A percentile compares a stretch with the other conserved stretches of the same genome.
Conservation (phyloP, 2,329 filamentous ascomycete genomes). For the Aureobasidium sp. region DNA sequence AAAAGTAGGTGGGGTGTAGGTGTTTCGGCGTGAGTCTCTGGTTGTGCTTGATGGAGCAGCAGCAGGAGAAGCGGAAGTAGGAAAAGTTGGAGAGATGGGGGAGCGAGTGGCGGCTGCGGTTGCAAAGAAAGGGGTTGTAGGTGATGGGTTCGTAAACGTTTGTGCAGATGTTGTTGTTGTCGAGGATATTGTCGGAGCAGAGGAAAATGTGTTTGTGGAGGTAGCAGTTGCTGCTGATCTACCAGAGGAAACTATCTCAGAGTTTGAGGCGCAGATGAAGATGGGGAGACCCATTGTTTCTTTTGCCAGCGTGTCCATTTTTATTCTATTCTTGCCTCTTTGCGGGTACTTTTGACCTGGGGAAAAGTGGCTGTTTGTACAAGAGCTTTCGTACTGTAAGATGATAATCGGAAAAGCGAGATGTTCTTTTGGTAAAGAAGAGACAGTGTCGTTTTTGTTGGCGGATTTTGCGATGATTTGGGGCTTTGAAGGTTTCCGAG, state of each 20-base stretch:
- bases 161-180: neutral
- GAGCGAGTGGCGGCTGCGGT: neutral
- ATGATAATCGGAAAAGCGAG: no score
- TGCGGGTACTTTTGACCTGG: no score
- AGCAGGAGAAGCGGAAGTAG: neutral
- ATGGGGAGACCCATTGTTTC: conserved; percentile 10
- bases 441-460: no score
- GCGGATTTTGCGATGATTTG: no score
- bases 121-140: neutral
- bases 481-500: no score
- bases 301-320: neutral
- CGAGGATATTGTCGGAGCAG: neutral
- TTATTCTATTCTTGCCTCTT: no score
- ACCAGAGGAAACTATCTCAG: neutral
- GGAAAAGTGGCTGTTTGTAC: no score
- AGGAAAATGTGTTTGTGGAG: neutral
- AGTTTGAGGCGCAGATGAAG: neutral
- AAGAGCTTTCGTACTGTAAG: no score
- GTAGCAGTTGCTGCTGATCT: neutral
- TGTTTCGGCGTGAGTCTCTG: neutral
- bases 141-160: neutral
- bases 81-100: neutral
- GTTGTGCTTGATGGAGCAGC: neutral
- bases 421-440: no score
- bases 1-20: neutral